Percentiles rank a stretch among this genome's conserved stretches.
Conservation (phyloP, 352 stramenopile genomes). For the Globisporangium paddicum region DNA sequence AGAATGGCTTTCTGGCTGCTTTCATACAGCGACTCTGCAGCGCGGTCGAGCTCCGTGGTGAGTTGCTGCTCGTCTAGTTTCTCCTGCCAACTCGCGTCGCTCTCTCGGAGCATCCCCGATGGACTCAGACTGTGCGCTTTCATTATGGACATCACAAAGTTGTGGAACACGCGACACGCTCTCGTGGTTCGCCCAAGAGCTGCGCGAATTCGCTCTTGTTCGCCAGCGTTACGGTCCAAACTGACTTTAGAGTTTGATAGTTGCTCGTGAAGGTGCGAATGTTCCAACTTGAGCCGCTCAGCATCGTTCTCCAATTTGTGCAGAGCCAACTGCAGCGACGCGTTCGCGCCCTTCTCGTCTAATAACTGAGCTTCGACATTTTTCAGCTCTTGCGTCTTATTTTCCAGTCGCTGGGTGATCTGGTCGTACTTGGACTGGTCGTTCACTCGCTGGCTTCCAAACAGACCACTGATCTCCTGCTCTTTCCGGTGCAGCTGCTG, state of each 20-base stretch:
- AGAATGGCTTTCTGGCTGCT: slow-evolving; percentile 20
- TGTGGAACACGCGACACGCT: slow-evolving; percentile 23
- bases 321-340: slow-evolving; percentile 26
- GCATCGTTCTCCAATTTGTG: slow-evolving; percentile 37
- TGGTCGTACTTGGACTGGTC: slow-evolving; percentile 62
- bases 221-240: slow-evolving; percentile 19
- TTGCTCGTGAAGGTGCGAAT: slow-evolving; percentile 32
- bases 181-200: slow-evolving; percentile 21
- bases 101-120: slow-evolving; percentile 3
- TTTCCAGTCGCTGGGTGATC: slow-evolving; percentile 31
- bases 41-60: slow-evolving; percentile 24
- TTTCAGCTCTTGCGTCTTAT: slow-evolving; percentile 33
- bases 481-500: slow-evolving; percentile 38
- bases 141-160: slow-evolving; percentile 26
- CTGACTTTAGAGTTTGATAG: slow-evolving; percentile 29
- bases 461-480: slow-evolving; percentile 37
- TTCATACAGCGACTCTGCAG: slow-evolving; percentile 23
- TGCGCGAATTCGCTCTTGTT: slow-evolving; percentile 13
- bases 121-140: slow-evolving; percentile 13
- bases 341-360: slow-evolving; percentile 21
- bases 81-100: slow-evolving; percentile 10
- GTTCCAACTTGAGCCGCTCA: slow-evolving; percentile 22
- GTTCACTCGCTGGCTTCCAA: slow-evolving; percentile 38
- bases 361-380: slow-evolving; percentile 21
- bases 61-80: slow-evolving; percentile 28